phyloP scores from a whole-genome alignment of 2,329 filamentous ascomycete genomes.

The Beauveria medogensis region DNA sequence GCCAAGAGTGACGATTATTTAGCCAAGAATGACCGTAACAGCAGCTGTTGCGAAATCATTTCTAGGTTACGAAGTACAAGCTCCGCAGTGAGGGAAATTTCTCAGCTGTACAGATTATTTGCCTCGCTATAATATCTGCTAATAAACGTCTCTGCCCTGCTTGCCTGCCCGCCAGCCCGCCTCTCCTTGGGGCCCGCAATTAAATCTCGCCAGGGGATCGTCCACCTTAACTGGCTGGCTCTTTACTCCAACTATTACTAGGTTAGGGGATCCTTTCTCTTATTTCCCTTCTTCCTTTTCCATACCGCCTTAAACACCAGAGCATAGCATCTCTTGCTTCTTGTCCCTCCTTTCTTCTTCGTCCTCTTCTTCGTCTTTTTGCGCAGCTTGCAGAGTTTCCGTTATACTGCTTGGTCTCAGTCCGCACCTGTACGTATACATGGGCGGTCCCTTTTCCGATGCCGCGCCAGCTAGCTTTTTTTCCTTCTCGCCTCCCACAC shows the following conservation, averaged over 20 bases:
- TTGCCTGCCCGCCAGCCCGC: neutral
- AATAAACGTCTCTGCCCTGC: neutral
- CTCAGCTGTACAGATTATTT: too few species aligned
- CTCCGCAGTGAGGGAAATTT: too few species aligned
- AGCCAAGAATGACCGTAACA: too few species aligned
- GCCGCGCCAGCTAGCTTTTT: neutral
- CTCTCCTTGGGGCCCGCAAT: neutral
- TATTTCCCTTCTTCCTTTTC: neutral
- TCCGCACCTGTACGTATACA: neutral
- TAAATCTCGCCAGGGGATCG: conserved; percentile 11
- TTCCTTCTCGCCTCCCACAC: neutral
- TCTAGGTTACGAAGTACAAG: too few species aligned
- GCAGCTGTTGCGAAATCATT: too few species aligned
- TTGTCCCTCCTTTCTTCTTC: neutral
- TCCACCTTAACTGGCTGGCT: conserved; percentile 1
- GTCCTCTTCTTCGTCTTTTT: neutral
- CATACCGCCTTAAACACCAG: conserved; percentile 5
- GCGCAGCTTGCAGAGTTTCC: neutral
- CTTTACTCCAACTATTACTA: neutral
- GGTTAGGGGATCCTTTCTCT: neutral
- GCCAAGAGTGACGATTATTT: too few species aligned
- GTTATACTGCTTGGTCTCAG: neutral
- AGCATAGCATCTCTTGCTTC: neutral
- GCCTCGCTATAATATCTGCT: neutral
- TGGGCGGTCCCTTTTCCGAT: neutral